Base-by-base conservation (phyloP, 192 early-diverging fungal genomes). In the Tieghemiomyces parasiticus region DNA sequence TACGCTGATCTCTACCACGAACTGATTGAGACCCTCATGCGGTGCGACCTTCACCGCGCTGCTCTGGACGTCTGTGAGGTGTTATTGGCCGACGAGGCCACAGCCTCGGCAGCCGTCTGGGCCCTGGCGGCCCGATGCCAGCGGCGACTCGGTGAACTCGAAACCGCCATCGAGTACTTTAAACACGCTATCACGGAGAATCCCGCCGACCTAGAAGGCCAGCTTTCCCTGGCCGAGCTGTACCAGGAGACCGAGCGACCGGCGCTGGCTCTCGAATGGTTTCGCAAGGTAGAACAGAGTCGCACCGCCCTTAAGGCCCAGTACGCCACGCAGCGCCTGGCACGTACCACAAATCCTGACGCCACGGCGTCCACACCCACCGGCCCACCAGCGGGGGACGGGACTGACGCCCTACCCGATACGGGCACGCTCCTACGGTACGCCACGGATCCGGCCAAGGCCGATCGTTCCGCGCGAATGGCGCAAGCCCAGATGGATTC, bases 1-100 rank as follows among this genome's bases (percentile, higher is more conserved):
- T 88, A 84, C 63, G 59, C 75, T 1, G 85, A 90, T 63, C 68
- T 88, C 13, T 87, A 84, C 56, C 74, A 83, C 48, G 85, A 90
- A 54, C 78, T 90, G 16, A 83, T 76, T 3, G 84, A 88, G 26
- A 80, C 85, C 8, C 91, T 84, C 59, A 74, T 86, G 54, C 76
- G 76, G 35, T 74, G 73, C 42, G 61, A 75, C 28, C 73, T 81
- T 68, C 83, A 77, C 66, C 70, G 75, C 16, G 62, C 68, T n/a
- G 90, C 87, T 3, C 65, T 89, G 29, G 66, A 61, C 26, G 70
- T 87, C 32, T 77, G 84, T 67, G 62, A 79, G 35, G 35, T 58
- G 12, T 16, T 58, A 3, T 20, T 58, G 33, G 22, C 55, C 32
- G 49, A 26, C 49, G 49, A 55, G 56, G 58, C 58, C 56, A 71